Conservation (phyloP, 139 green algal species). For the Penium margaritaceum region DNA sequence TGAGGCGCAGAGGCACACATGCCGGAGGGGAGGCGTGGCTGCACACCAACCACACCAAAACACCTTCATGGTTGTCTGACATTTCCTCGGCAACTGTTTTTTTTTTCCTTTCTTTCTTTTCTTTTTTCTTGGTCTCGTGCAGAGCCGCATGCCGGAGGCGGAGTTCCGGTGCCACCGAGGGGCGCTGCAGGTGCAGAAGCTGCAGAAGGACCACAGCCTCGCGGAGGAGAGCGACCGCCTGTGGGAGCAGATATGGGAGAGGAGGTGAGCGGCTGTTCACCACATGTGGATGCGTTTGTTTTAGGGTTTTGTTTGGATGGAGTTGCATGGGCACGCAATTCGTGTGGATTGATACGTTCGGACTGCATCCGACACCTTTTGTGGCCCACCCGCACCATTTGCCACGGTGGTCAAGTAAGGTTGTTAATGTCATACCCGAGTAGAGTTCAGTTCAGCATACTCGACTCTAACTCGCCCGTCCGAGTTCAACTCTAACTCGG, state of each 20-base stretch:
- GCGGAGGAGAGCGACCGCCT: constrained; percentile 35
- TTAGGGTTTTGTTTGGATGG: too few relatives aligned
- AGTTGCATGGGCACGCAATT: too few relatives aligned
- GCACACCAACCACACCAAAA: too few relatives aligned
- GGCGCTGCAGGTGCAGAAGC: not conserved
- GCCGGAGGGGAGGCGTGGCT: not conserved
- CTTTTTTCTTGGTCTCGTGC: not conserved
- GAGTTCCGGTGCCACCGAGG: not conserved
- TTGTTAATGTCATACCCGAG: too few relatives aligned
- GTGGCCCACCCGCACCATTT: too few relatives aligned
- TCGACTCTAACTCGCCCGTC: too few relatives aligned
- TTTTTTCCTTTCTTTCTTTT: not conserved
- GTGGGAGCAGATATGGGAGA: constrained; percentile 69
- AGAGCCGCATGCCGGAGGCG: not conserved
- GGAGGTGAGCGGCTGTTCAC: constrained; percentile 27
- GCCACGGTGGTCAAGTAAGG: too few relatives aligned
- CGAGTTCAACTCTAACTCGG: too few relatives aligned
- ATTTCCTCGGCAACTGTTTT: not conserved
- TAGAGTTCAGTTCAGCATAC: too few relatives aligned
- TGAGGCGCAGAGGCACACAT: not conserved
- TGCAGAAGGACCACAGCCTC: not conserved
- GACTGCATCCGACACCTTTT: too few relatives aligned
- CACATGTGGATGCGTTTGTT: too few relatives aligned
- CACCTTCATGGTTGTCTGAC: not conserved
- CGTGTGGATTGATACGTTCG: too few relatives aligned